A percentile compares a stretch with the other conserved stretches of the same genome.
These are phyloP conservation scores for Suillus paluster DNA, from an alignment of 768 basidiomycete species.

Conservation along the genomic window DNA sequence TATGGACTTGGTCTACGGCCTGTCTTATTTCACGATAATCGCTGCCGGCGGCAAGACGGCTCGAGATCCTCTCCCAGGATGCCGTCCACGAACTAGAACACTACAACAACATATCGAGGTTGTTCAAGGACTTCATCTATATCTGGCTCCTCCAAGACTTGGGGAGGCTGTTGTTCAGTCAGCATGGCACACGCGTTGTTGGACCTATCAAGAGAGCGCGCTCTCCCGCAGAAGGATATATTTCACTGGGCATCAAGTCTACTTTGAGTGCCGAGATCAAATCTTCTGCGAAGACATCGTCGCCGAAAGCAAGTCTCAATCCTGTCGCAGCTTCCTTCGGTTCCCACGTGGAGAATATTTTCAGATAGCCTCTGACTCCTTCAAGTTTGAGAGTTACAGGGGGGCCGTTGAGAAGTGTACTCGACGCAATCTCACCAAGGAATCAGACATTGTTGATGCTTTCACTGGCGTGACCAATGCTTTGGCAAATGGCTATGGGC, in stretches of 20 bases:
- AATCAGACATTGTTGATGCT: slow-evolving; percentile 3
- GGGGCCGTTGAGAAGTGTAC: not conserved
- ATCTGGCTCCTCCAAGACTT: slow-evolving; percentile 19
- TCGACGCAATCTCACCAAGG: not conserved
- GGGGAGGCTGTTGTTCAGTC: slow-evolving; percentile 7
- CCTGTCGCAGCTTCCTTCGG: not conserved
- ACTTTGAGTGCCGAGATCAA: slow-evolving; percentile 26
- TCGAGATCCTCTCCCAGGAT: slow-evolving; percentile 17
- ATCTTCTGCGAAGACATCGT: slow-evolving; percentile 26
- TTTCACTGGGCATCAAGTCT: slow-evolving; percentile 27
- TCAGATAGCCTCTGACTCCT: not conserved
- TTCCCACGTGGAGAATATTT: not conserved
- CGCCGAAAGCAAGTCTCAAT: slow-evolving; percentile 15
- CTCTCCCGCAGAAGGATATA: slow-evolving; percentile 26
- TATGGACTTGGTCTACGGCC: slow-evolving; percentile 25
- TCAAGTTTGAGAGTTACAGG: no score
- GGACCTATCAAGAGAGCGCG: slow-evolving; percentile 26
- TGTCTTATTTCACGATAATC: slow-evolving; percentile 22
- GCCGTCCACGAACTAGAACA: slow-evolving; percentile 15
- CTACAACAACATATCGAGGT: slow-evolving; percentile 19
- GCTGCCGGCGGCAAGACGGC: slow-evolving; percentile 22
- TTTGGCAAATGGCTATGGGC: not conserved
- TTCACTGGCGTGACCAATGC: not conserved
- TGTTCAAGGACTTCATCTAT: slow-evolving; percentile 25
- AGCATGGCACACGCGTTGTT: slow-evolving; percentile 23